Percentiles rank a stretch among this genome's conserved stretches.
phyloP scores from a whole-genome alignment of 495 filamentous ascomycete species.

The Aspergillus homomorphus region DNA sequence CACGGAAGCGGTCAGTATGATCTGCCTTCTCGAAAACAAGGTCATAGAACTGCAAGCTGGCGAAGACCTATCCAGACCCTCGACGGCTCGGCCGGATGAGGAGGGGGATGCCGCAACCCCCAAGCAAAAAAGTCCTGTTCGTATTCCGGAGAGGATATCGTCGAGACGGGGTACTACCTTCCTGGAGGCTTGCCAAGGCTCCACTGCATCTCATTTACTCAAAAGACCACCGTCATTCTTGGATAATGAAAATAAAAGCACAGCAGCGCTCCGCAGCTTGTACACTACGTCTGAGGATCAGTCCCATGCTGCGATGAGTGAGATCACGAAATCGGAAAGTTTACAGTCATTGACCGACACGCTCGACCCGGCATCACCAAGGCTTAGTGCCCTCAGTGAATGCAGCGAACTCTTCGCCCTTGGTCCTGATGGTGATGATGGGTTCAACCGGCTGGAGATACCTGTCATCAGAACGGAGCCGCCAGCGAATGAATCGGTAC shows the following conservation, averaged over 20 bases:
- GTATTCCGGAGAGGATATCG: conserved; percentile 42
- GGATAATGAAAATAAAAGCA: conserved; percentile 57
- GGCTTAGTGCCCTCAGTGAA: conserved; percentile 74
- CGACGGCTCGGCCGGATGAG: conserved; percentile 24
- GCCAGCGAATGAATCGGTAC: not conserved
- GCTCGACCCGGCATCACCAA: conserved; percentile 51
- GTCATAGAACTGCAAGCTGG: conserved; percentile 51
- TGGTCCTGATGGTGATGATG: conserved; percentile 27
- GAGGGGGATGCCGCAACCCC: conserved; percentile 29
- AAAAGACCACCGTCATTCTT: conserved; percentile 65
- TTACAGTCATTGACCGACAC: conserved; percentile 33
- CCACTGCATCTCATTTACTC: conserved; percentile 30
- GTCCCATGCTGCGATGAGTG: conserved; percentile 26
- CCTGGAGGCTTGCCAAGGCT: conserved; percentile 17
- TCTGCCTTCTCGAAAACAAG: conserved; percentile 68
- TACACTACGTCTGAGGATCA: conserved; percentile 53
- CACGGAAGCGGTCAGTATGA: conserved; percentile 77
- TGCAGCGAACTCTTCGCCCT: conserved; percentile 72
- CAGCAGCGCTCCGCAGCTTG: conserved; percentile 62
- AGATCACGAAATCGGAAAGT: conserved; percentile 39
- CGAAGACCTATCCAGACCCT: conserved; percentile 24
- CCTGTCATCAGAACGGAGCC: conserved; percentile 27
- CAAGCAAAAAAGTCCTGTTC: conserved; percentile 25
- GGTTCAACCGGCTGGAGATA: conserved; percentile 34
- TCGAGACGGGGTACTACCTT: conserved; percentile 29